These are phyloP conservation scores for Cephaloascus fragrans DNA, from an alignment of 805 yeast genomes.

Conservation along the genomic window DNA sequence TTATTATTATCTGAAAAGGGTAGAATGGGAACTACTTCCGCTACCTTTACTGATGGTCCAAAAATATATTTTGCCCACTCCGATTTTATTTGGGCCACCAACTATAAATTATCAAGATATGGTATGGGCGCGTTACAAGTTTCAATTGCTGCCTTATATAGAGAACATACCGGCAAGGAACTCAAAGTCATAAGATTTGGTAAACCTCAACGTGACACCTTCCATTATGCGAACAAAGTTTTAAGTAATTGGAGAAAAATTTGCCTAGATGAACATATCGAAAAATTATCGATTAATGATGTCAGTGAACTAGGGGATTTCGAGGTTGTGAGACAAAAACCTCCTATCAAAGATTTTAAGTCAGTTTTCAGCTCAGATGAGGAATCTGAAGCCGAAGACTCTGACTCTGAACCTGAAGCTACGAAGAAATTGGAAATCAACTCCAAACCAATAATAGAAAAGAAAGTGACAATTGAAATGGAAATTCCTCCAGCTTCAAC, in stretches of 20 bases:
- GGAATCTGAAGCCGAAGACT: conserved; percentile 18
- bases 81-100: conserved; percentile 90
- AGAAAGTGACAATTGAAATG: conserved; percentile 28
- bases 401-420: conserved; percentile 11
- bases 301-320: neutral
- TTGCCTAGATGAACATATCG: conserved; percentile 65
- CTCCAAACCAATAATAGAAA: conserved; percentile 1
- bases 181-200: conserved; percentile 78
- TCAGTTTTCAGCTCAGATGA: conserved; percentile 15
- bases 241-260: conserved; percentile 71
- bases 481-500: conserved; percentile 78
- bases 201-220: conserved; percentile 84
- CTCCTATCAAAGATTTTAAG: too few relatives aligned
- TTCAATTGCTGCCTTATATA: conserved; percentile 74
- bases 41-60: conserved; percentile 69
- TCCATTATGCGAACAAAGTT: conserved; percentile 73
- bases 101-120: conserved; percentile 70
- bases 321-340: neutral
- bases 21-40: conserved; percentile 72
- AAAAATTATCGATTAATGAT: conserved; percentile 16
- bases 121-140: conserved; percentile 95
- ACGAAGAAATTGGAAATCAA: conserved; percentile 8
- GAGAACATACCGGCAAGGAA: conserved; percentile 78
- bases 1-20: conserved; percentile 69
- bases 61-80: conserved; percentile 83